Evolutionary conservation across 345 rosid species (phyloP), one percentile per base, ranked within the genome.

Genomic region (Erodium maritimum): DNA sequence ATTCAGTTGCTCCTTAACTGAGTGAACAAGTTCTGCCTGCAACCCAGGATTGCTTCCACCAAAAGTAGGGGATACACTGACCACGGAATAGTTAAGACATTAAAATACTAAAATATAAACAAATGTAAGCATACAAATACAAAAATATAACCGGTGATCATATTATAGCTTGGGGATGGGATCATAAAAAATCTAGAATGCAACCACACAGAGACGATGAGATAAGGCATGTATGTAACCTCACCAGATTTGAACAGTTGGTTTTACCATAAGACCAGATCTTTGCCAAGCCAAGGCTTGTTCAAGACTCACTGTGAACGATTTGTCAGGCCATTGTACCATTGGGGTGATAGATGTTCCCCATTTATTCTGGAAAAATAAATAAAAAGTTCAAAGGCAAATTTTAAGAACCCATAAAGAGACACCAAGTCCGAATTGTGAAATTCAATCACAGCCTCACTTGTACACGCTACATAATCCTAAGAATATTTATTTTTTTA

Each of bases 1-100:
- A 73, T 77, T 91, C 56, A 91, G 69, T 69, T 83, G 64, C 73
- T 91, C 90, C 67, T 74, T 88, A 73, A 86, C 74, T 0, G 93
- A 81, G 73, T 91, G 98, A 63, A 80, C 73, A 59, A 86, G 72
- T 76, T 91, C 95, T 0, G 95, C 76, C 22, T 71, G 79, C 75
- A 78, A 55, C 61, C 98, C 98, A 0, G 96, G 91, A 76, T 80
- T 91, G 80, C 85, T 86, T 77, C 98, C 98, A 52, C 98, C 95
- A 63, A 84, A 65, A 4, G 95, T 84, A 25, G 96, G 89, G 63
- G 82, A 84, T 63, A 88, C 69, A 55, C 98, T 88, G 79, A 29
- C 18, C 55, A 68, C 14, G 9, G 37, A 23, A 52, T 21, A 53
- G 61, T 52, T 12, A 10, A 33, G 14, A 52, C 22, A 19, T 22